phyloP scores from a whole-genome alignment of 257 asterid species.

The Primulina huaijiensis region DNA sequence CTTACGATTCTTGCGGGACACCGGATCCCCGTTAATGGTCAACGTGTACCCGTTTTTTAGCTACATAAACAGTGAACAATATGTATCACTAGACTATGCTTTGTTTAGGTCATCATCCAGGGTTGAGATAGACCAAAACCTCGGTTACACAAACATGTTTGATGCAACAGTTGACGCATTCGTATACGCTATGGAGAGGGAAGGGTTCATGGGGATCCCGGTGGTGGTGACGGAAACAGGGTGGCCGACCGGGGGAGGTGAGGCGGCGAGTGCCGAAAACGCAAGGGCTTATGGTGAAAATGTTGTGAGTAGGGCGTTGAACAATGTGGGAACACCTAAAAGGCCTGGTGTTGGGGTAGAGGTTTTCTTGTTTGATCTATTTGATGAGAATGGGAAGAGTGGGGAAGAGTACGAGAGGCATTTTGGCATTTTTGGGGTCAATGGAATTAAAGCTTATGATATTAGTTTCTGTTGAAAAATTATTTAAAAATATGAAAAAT shows the following conservation, averaged over 20 bases:
- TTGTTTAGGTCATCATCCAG: constrained; percentile 49
- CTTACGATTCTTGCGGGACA: constrained; percentile 39
- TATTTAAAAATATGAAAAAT: too few relatives aligned
- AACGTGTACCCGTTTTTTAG: constrained; percentile 64
- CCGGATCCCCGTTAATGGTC: constrained; percentile 51
- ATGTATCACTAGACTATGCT: constrained; percentile 44
- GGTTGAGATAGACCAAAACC: constrained; percentile 32
- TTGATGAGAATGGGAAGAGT: constrained; percentile 64
- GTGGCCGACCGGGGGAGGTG: constrained; percentile 66
- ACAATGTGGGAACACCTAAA: constrained; percentile 63
- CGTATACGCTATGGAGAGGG: constrained; percentile 68
- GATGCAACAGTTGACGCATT: constrained; percentile 68
- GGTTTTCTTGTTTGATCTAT: constrained; percentile 68
- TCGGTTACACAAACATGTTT: constrained; percentile 52
- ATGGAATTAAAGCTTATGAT: constrained; percentile 57
- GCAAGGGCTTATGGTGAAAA: constrained; percentile 62
- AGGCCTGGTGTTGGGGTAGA: constrained; percentile 65
- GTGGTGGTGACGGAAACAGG: constrained; percentile 80
- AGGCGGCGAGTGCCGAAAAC: constrained; percentile 44
- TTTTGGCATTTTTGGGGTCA: constrained; percentile 61
- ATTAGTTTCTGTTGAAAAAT: constrained; percentile 32
- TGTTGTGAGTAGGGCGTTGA: constrained; percentile 45
- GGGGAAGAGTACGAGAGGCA: constrained; percentile 58
- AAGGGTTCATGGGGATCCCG: constrained; percentile 54
- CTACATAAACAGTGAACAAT: constrained; percentile 34